Evolutionary conservation across 2,329 filamentous ascomycete genomes (phyloP).

Genomic region (Sporothrix brasiliensis): DNA sequence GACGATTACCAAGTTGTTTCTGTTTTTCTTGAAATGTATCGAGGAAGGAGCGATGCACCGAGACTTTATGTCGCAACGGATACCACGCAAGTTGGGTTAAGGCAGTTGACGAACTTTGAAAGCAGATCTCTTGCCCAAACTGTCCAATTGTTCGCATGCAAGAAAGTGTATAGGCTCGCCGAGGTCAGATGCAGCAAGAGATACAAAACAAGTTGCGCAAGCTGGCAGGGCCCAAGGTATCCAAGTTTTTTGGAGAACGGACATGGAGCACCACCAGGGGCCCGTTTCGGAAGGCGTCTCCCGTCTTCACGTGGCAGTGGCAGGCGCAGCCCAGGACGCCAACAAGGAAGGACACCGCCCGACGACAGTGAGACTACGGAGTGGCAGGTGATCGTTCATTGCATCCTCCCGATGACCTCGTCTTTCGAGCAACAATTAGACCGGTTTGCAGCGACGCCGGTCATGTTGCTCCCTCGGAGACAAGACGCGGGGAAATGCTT

Average conservation of each 20-base stretch:
- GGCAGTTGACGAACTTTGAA: neutral
- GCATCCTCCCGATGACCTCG: neutral
- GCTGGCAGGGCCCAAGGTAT: neutral
- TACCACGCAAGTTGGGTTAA: neutral
- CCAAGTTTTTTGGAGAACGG: neutral
- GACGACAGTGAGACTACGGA: neutral
- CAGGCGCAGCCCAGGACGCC: constrained; percentile 19
- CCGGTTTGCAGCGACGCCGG: neutral
- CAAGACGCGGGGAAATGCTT: constrained; percentile 7
- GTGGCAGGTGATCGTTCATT: neutral
- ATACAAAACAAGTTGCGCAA: neutral
- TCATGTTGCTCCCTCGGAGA: neutral
- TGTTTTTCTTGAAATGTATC: neutral
- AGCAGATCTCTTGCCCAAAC: neutral
- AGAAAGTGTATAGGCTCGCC: neutral
- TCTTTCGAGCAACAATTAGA: neutral
- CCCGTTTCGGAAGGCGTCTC: constrained; percentile 2
- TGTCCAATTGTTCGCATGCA: neutral
- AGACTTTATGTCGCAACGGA: neutral
- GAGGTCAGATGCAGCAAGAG: neutral
- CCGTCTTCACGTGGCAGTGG: neutral
- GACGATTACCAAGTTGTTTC: neutral
- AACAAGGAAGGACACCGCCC: neutral
- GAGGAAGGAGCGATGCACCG: constrained; percentile 9
- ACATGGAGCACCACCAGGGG: constrained; percentile 13